A percentile compares a stretch with the other conserved stretches of the same genome.
phyloP scores from a whole-genome alignment of 257 asterid genomes.

The Petunia secreta region DNA sequence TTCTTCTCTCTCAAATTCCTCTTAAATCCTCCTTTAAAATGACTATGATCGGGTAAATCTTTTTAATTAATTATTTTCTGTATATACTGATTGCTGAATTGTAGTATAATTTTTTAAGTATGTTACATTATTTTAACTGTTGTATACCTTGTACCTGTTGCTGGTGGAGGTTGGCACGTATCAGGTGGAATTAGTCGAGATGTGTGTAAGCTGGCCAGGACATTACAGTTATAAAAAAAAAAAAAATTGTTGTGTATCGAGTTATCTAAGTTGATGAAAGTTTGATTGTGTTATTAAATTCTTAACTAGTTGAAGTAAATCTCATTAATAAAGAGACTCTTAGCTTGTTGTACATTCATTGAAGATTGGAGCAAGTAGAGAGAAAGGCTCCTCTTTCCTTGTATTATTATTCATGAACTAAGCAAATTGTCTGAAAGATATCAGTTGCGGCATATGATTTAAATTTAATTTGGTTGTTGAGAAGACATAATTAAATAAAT shows the following conservation, averaged over 20 bases:
- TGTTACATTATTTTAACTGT: neutral
- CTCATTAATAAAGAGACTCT: neutral
- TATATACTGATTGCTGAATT: neutral
- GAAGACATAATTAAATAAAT: too few species aligned
- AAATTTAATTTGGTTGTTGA: neutral
- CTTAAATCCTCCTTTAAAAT: conserved; percentile 80
- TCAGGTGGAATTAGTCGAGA: too few species aligned
- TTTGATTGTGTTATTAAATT: conserved; percentile 8
- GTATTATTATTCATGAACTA: neutral
- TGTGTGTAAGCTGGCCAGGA: too few species aligned
- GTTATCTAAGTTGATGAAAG: neutral
- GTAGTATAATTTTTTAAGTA: neutral
- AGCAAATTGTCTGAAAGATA: neutral
- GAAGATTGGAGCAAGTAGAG: conserved; percentile 1
- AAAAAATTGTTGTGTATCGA: neutral
- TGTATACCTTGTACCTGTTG: too few species aligned
- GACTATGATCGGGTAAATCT: conserved; percentile 87
- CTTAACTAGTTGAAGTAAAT: neutral
- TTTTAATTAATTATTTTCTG: too few species aligned
- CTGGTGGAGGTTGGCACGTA: too few species aligned
- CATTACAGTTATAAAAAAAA: too few species aligned
- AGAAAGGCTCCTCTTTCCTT: neutral
- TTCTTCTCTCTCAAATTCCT: conserved; percentile 74
- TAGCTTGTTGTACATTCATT: neutral
- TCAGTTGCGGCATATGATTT: neutral